Evolutionary conservation across 352 stramenopile species (phyloP).

Genomic region (Globisporangium nagaii): DNA sequence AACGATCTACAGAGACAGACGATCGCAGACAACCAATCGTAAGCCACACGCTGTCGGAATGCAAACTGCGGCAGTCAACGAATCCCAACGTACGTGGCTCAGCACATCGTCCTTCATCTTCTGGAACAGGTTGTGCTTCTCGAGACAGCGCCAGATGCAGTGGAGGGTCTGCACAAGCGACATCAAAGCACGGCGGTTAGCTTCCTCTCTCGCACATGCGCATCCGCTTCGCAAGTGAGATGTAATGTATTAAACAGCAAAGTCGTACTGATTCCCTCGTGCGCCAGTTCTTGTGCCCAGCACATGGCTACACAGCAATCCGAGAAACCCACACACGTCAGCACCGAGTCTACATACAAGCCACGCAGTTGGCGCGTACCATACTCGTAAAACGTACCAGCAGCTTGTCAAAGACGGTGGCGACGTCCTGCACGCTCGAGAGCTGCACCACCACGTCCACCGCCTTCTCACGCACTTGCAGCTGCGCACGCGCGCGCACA

Average conservation of each 20-base stretch:
- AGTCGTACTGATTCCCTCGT: conserved; percentile 63
- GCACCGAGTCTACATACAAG: neutral
- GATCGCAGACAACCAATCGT: neutral
- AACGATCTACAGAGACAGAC: conserved; percentile 26
- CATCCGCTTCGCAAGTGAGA: neutral
- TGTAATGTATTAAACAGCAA: neutral
- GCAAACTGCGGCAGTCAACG: neutral
- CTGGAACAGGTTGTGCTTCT: conserved; percentile 41
- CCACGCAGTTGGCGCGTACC: too few relatives aligned
- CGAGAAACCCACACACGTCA: neutral
- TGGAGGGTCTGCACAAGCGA: conserved; percentile 37
- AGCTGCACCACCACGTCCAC: conserved; percentile 68
- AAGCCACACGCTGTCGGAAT: neutral
- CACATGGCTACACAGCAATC: conserved; percentile 22
- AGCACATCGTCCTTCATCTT: conserved; percentile 51
- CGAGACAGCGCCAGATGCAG: conserved; percentile 58
- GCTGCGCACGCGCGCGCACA: conserved; percentile 1
- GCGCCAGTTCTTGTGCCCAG: conserved; percentile 80
- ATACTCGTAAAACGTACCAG: conserved; percentile 23
- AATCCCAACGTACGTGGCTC: conserved; percentile 33
- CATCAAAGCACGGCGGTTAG: neutral
- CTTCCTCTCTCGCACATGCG: too few relatives aligned
- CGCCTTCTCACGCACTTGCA: conserved; percentile 64
- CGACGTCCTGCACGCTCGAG: conserved; percentile 59
- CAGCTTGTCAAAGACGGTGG: conserved; percentile 48